Percentiles rank a stretch among this genome's conserved stretches.
Evolutionary conservation across 108 stramenopile species (phyloP).

Genomic region (Cyclostephanos tholiformis): DNA sequence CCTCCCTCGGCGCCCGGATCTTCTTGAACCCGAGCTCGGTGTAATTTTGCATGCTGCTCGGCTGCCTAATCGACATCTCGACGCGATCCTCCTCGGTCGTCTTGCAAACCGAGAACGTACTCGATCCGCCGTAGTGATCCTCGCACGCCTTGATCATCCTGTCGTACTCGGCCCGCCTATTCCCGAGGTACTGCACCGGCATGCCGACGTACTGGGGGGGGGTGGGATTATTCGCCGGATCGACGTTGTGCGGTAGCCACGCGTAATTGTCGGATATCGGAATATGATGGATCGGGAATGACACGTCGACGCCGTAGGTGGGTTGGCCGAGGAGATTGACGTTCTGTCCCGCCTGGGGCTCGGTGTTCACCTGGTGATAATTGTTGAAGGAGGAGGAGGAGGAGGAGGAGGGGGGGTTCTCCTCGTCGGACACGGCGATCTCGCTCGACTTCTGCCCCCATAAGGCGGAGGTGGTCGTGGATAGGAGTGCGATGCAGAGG

Average conservation of each 20-base stretch:
- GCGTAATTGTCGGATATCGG: conserved; percentile 71
- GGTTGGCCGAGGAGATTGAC: conserved; percentile 41
- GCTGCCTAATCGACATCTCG: conserved; percentile 80
- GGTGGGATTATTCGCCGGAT: conserved; percentile 37
- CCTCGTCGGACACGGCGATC: background rate
- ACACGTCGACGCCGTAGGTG: conserved; percentile 82
- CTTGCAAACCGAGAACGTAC: conserved; percentile 27
- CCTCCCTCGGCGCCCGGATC: conserved; percentile 58
- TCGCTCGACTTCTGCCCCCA: background rate
- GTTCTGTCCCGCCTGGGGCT: conserved; percentile 11
- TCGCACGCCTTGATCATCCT: conserved; percentile 61
- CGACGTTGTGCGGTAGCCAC: conserved; percentile 82
- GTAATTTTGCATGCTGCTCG: conserved; percentile 75
- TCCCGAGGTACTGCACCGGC: conserved; percentile 69
- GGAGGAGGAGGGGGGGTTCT: background rate
- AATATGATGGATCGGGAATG: conserved; percentile 79
- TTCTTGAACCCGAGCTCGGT: conserved; percentile 69
- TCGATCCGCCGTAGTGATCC: conserved; percentile 51
- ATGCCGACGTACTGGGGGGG: conserved; percentile 63
- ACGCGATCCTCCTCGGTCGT: conserved; percentile 74
- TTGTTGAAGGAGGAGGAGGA: conserved; percentile 2
- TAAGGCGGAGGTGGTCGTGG: conserved; percentile 15
- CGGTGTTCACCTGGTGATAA: background rate
- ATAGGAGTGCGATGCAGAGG: conserved; percentile 6
- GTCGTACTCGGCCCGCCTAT: conserved; percentile 59